phyloP scores from a whole-genome alignment of 495 filamentous ascomycete genomes.

The Penicillium crystallinum region DNA sequence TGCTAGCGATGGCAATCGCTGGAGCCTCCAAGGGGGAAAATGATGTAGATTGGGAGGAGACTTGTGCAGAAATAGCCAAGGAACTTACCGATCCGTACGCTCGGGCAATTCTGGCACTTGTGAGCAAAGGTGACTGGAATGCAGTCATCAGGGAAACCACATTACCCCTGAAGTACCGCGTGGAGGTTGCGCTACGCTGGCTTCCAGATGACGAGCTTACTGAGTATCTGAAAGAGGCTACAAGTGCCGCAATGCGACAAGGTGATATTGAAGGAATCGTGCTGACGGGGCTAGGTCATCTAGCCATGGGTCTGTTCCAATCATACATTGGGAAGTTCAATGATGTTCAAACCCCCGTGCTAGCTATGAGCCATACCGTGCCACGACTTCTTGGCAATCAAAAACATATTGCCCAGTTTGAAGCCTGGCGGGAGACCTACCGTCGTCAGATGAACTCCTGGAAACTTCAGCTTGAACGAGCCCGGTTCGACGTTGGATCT shows the following conservation, averaged over 20 bases:
- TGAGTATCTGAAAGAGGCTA: slow-evolving; percentile 60
- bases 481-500: slow-evolving; percentile 53
- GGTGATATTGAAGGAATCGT: slow-evolving; percentile 88
- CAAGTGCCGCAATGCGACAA: slow-evolving; percentile 56
- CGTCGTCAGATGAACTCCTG: slow-evolving; percentile 72
- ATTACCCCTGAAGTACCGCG: slow-evolving; percentile 76
- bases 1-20: slow-evolving; percentile 52
- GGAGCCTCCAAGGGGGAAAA: slow-evolving; percentile 49
- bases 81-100: slow-evolving; percentile 78
- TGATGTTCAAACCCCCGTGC: slow-evolving; percentile 84
- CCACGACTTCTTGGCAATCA: slow-evolving; percentile 75
- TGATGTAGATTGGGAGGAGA: slow-evolving; percentile 51
- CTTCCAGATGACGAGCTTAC: slow-evolving; percentile 73
- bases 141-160: slow-evolving; percentile 75
- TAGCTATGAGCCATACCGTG: slow-evolving; percentile 74
- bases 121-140: slow-evolving; percentile 82
- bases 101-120: slow-evolving; percentile 85
- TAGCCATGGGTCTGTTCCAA: slow-evolving; percentile 75
- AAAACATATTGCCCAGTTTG: slow-evolving; percentile 51
- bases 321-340: slow-evolving; percentile 81
- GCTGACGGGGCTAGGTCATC: slow-evolving; percentile 76
- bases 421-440: slow-evolving; percentile 78
- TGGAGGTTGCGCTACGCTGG: slow-evolving; percentile 81
- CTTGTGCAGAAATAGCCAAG: slow-evolving; percentile 56
- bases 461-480: slow-evolving; percentile 59